phyloP scores from a whole-genome alignment of 2,329 filamentous ascomycete genomes.

The Chrysosporium keratinophilum region DNA sequence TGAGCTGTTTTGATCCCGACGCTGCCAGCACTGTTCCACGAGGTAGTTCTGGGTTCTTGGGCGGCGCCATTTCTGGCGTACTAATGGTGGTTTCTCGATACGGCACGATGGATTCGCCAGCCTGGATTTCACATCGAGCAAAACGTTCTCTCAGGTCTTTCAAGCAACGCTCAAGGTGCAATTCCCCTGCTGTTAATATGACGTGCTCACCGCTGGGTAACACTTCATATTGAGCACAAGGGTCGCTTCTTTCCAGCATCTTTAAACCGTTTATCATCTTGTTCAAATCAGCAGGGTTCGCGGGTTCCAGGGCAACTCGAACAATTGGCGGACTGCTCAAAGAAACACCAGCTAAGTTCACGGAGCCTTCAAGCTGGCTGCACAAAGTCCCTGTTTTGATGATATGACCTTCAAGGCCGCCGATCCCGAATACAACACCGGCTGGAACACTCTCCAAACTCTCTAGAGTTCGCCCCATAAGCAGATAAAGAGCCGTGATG shows the following conservation, averaged over 20 bases:
- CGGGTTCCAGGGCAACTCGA: constrained; percentile 86
- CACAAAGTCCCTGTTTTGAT: constrained; percentile 91
- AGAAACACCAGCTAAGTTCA: constrained; percentile 80
- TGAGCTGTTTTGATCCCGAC: constrained; percentile 79
- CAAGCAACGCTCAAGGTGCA: constrained; percentile 87
- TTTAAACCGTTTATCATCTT: constrained; percentile 88
- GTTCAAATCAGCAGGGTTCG: constrained; percentile 77
- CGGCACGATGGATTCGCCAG: constrained; percentile 86
- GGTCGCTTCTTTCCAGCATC: constrained; percentile 85
- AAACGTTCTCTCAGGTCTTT: constrained; percentile 90
- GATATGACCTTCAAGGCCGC: constrained; percentile 83
- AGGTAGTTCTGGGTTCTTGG: constrained; percentile 73
- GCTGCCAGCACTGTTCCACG: constrained; percentile 65
- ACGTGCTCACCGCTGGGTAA: constrained; percentile 91
- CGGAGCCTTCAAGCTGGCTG: constrained; percentile 71
- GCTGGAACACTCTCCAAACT: constrained; percentile 74
- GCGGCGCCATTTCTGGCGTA: constrained; percentile 82
- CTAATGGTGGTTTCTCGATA: constrained; percentile 87
- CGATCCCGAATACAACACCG: constrained; percentile 90
- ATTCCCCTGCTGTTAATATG: constrained; percentile 80
- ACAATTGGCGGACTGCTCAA: constrained; percentile 83
- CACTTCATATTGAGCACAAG: constrained; percentile 91
- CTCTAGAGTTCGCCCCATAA: constrained; percentile 89
- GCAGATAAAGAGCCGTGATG: constrained; percentile 78
- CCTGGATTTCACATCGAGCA: constrained; percentile 87